Conservation (phyloP, 257 asterid genomes). For the Perilla frutescens region DNA sequence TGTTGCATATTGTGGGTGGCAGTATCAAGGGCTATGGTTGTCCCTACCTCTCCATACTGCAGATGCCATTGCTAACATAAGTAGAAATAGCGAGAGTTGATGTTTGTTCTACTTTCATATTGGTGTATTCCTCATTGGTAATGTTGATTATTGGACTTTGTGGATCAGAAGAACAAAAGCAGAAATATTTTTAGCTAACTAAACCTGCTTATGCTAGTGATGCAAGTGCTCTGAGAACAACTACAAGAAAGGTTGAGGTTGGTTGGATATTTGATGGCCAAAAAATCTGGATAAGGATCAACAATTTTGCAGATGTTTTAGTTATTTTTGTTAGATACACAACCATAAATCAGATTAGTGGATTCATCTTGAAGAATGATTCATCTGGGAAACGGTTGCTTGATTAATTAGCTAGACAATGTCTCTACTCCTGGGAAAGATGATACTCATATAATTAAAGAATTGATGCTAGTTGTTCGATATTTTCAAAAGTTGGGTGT, state of each 20-base stretch:
- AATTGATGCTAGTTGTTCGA: no score
- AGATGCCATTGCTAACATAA: slow-evolving; percentile 67
- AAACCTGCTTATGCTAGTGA: slow-evolving; percentile 98
- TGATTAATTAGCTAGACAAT: no score
- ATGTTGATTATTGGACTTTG: slow-evolving; percentile 92
- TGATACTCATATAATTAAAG: no score
- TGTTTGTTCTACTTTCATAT: slow-evolving; percentile 85
- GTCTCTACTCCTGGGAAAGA: no score
- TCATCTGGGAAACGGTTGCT: no score
- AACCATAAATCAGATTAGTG: slow-evolving; percentile 78
- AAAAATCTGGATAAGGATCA: slow-evolving; percentile 97
- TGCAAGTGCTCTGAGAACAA: slow-evolving; percentile 85
- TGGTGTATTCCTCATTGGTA: slow-evolving; percentile 91
- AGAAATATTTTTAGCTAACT: slow-evolving; percentile 85
- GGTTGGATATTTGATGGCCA: slow-evolving; percentile 98
- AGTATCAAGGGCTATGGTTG: slow-evolving; percentile 97
- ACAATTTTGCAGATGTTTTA: slow-evolving; percentile 90
- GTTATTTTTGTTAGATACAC: slow-evolving; percentile 85
- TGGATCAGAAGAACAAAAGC: slow-evolving; percentile 92
- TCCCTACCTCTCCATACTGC: slow-evolving; percentile 85
- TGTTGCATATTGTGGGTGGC: slow-evolving; percentile 79
- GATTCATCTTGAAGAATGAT: neutral
- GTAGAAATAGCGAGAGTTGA: slow-evolving; percentile 97
- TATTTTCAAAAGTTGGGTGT: no score
- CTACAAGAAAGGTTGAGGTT: slow-evolving; percentile 92